Percentiles rank a stretch among this genome's conserved stretches.
Evolutionary conservation across 768 basidiomycete genomes (phyloP).

Genomic region (Astraeus odoratus): DNA sequence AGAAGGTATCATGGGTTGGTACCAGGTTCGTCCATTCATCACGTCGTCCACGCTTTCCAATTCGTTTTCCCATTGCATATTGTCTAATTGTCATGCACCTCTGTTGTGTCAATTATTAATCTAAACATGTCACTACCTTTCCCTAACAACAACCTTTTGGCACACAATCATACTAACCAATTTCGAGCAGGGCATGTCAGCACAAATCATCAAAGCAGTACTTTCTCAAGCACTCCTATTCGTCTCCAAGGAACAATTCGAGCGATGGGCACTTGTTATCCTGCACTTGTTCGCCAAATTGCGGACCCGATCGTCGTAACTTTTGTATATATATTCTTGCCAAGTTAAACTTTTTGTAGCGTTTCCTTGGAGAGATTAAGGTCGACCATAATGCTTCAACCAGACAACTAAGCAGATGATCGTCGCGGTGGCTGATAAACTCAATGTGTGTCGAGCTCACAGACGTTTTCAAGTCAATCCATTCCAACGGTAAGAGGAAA

Average conservation of each 20-base stretch:
- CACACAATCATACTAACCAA: not conserved
- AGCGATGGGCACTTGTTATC: slow-evolving; percentile 74
- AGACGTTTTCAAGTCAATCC: too few relatives aligned
- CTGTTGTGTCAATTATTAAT: not conserved
- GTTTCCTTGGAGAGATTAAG: too few relatives aligned
- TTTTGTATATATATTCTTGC: not conserved
- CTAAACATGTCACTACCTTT: too few relatives aligned
- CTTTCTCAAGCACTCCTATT: slow-evolving; percentile 93
- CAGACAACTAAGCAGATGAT: too few relatives aligned
- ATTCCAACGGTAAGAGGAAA: too few relatives aligned
- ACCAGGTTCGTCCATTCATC: too few relatives aligned
- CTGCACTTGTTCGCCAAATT: slow-evolving; percentile 46
- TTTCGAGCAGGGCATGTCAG: slow-evolving; percentile 75
- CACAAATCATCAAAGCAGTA: slow-evolving; percentile 94
- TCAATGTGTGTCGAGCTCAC: too few relatives aligned
- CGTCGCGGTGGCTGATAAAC: too few relatives aligned
- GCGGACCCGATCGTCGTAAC: slow-evolving; percentile 7
- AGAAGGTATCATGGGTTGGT: slow-evolving; percentile 90
- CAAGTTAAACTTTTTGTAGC: too few relatives aligned
- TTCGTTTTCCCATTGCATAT: slow-evolving; percentile 17
- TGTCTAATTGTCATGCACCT: not conserved
- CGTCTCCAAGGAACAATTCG: slow-evolving; percentile 97
- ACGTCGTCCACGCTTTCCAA: too few relatives aligned
- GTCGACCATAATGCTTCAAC: too few relatives aligned
- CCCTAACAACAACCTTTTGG: too few relatives aligned